These are phyloP conservation scores for Globisporangium megalacanthum DNA, from an alignment of 352 stramenopile genomes.

Conservation along the genomic window DNA sequence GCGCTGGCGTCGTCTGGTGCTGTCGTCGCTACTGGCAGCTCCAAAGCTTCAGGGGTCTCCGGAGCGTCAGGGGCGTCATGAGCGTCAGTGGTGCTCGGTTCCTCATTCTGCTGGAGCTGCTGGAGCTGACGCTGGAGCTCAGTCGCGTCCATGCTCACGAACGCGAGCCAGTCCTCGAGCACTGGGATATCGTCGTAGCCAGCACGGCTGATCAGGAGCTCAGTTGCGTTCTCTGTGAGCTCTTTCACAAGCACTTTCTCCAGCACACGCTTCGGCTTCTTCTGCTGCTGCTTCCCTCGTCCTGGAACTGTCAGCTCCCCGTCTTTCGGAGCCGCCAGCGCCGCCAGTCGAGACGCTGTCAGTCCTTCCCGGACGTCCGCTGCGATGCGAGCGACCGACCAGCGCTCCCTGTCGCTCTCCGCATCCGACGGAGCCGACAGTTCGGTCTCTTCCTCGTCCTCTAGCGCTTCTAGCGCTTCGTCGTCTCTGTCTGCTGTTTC, in stretches of 20 bases:
- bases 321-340: constrained; percentile 1
- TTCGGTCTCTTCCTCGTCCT: neutral
- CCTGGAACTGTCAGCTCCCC: too few relatives aligned
- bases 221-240: constrained; percentile 59
- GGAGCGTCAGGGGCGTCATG: neutral
- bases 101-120: too few relatives aligned
- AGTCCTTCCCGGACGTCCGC: constrained; percentile 30
- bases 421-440: constrained; percentile 5
- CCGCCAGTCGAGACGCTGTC: constrained; percentile 20
- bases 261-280: constrained; percentile 22
- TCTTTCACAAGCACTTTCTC: constrained; percentile 41
- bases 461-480: neutral
- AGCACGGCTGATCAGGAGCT: constrained; percentile 53
- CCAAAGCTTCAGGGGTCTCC: neutral
- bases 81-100: too few relatives aligned
- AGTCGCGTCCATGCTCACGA: constrained; percentile 15
- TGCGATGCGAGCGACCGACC: constrained; percentile 21
- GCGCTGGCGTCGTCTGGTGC: neutral
- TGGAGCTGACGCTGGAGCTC: constrained; percentile 11
- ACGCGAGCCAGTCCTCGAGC: constrained; percentile 39
- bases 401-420: neutral
- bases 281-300: too few relatives aligned
- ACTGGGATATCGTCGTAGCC: constrained; percentile 21
- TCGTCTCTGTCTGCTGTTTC: constrained; percentile 14
- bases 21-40: neutral